These are phyloP conservation scores for Ocimum tenuiflorum DNA, from an alignment of 257 asterid genomes.

Conservation along the genomic window DNA sequence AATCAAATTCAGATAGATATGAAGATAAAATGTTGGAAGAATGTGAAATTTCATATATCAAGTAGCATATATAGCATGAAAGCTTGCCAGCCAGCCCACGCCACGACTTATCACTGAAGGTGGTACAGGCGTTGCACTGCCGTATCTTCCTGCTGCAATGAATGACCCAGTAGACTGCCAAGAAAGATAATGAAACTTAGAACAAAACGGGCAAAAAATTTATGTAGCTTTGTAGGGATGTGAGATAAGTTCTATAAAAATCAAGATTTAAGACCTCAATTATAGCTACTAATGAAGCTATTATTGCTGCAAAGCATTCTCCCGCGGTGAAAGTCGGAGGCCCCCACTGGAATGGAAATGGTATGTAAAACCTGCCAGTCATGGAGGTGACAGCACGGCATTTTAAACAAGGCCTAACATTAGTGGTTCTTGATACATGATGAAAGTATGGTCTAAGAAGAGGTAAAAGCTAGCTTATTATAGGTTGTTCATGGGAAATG, in stretches of 20 bases:
- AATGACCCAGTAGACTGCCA: conserved; percentile 68
- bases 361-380: conserved; percentile 49
- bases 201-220: background rate
- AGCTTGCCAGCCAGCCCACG: conserved; percentile 70
- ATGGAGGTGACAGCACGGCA: background rate
- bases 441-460: background rate
- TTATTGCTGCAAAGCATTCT: conserved; percentile 41
- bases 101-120: conserved; percentile 82
- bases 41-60: background rate
- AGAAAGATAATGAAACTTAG: background rate
- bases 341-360: conserved; percentile 88
- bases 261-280: conserved; percentile 41
- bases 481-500: background rate
- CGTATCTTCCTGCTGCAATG: conserved; percentile 77
- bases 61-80: background rate
- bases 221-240: background rate
- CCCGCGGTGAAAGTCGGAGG: conserved; percentile 59
- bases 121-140: conserved; percentile 83
- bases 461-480: too few relatives aligned
- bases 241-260: background rate
- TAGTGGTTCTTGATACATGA: too few relatives aligned
- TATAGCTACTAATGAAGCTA: conserved; percentile 69
- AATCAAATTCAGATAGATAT: background rate
- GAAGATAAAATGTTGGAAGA: background rate
- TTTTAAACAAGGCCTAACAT: too few relatives aligned